phyloP scores from a whole-genome alignment of 495 filamentous ascomycete species.

The Collariella sp. region DNA sequence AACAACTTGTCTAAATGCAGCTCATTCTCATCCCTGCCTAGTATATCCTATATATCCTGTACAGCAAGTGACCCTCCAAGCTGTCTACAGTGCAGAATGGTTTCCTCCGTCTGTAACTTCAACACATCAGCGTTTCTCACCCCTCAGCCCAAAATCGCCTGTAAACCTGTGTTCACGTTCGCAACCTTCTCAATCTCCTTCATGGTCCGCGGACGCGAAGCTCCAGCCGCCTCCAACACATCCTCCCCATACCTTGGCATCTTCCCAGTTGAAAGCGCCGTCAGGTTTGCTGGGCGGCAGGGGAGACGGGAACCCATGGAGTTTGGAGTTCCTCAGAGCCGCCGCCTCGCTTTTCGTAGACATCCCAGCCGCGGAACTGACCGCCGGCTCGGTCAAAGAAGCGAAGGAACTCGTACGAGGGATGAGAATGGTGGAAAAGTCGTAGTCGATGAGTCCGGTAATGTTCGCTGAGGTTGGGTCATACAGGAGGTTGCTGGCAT shows the following conservation, averaged over 20 bases:
- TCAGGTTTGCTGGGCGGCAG: not conserved
- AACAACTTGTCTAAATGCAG: slow-evolving; percentile 8
- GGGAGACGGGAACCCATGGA: slow-evolving; percentile 3
- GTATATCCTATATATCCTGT: no score
- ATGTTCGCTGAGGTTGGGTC: not conserved
- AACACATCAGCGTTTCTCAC: slow-evolving; percentile 1
- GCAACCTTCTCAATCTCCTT: slow-evolving; percentile 1
- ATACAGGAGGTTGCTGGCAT: slow-evolving; percentile 5
- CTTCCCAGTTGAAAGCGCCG: not conserved
- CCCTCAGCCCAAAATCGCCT: slow-evolving; percentile 1
- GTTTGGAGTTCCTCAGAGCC: slow-evolving; percentile 3
- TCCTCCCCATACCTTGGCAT: slow-evolving; percentile 7
- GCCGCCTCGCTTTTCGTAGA: slow-evolving; percentile 1
- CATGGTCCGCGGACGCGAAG: not conserved
- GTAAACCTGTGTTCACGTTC: slow-evolving; percentile 6
- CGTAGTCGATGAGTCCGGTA: slow-evolving; percentile 5
- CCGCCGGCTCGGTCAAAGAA: no score
- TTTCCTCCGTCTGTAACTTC: not conserved
- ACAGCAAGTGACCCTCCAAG: no score
- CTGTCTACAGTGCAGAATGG: not conserved
- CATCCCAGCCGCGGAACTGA: not conserved
- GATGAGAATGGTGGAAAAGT: slow-evolving; percentile 3
- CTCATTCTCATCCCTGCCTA: slow-evolving; percentile 7
- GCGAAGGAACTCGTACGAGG: slow-evolving; percentile 3
- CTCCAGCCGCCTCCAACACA: not conserved